Base-by-base conservation (phyloP, 2,329 filamentous ascomycete species). In the Fusarium hostae region DNA sequence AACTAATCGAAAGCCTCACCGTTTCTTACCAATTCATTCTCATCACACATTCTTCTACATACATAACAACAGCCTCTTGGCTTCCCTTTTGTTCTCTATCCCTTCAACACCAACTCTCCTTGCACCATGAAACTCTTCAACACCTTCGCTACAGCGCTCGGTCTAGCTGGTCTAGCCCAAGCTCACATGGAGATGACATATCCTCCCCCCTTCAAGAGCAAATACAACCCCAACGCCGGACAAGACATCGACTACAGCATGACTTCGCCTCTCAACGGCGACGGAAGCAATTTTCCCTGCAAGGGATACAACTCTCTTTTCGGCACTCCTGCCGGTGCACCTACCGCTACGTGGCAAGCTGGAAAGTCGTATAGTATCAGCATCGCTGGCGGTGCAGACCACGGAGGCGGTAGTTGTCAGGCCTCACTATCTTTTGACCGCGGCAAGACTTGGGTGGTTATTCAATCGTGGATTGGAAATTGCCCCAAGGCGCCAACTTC, bases 401-500 rank as follows among this genome's bases (percentile, higher is more conserved):
- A 94, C 81, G 83, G 85, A 37, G 92, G 92, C 34, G 93, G 93
- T 39, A 93, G 90, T 6, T 95, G 92, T 81, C 93, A 95, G 81
- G 84, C 93, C 44, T 88, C 90, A 3, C 84, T 95, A 24, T 93
- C 91, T 34, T 93, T 92, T 80, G 91, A 95, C 81, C 83, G 88
- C 63, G 92, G 91, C 41, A 81, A 84, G 45, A 89, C 87, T 12
- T 95, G 92, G 84, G 89, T 86, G 59, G 93, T 93, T 82, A 83
- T 89, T 63, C 81, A 87, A 73, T 87, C 86, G 71, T 87, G 85
- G 77, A 82, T 88, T 73, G 87, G 87, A 59, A 82, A 84, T 77
- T 89, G 86, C 74, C 86, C 87, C 16, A 75, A 80, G 34, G 47
- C 74, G 13, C 79, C 79, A 40, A 79, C 81, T 8, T 82, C 84